Evolutionary conservation across 768 basidiomycete species (phyloP).

Genomic region (Suillus bovinus): DNA sequence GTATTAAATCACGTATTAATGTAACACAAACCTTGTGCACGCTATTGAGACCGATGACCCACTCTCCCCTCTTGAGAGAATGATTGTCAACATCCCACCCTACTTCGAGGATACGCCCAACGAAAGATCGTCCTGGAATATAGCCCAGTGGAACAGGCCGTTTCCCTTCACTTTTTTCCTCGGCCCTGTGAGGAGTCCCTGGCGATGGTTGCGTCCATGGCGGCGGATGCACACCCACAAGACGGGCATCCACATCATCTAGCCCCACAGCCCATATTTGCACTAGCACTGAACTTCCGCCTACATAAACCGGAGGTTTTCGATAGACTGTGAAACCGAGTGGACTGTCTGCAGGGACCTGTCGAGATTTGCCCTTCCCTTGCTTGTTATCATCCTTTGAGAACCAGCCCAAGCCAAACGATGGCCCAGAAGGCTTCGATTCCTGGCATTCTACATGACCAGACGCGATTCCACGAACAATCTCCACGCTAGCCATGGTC

Average conservation of each 20-base stretch:
- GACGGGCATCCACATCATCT: slow-evolving; percentile 68
- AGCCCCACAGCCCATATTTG: slow-evolving; percentile 91
- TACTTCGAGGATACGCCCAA: slow-evolving; percentile 78
- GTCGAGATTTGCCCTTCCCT: slow-evolving; percentile 13
- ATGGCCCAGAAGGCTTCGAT: slow-evolving; percentile 21
- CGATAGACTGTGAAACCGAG: slow-evolving; percentile 73
- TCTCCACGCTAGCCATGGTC: slow-evolving; percentile 87
- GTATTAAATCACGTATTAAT: slow-evolving; percentile 12
- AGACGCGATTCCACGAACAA: slow-evolving; percentile 56
- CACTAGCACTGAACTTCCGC: slow-evolving; percentile 69
- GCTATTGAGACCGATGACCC: slow-evolving; percentile 83
- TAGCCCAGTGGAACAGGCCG: slow-evolving; percentile 52
- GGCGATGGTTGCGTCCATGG: slow-evolving; percentile 13
- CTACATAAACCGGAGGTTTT: slow-evolving; percentile 71
- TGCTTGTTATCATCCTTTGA: slow-evolving; percentile 25
- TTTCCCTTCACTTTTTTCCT: slow-evolving; percentile 21
- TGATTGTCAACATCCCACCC: slow-evolving; percentile 64
- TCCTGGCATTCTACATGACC: slow-evolving; percentile 19
- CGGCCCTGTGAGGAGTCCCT: slow-evolving; percentile 23
- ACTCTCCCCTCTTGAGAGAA: slow-evolving; percentile 73
- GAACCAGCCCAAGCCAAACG: slow-evolving; percentile 32
- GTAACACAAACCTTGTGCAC: slow-evolving; percentile 66
- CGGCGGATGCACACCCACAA: slow-evolving; percentile 50
- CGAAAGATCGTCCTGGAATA: slow-evolving; percentile 86
- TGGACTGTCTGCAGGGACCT: slow-evolving; percentile 28